phyloP scores from a whole-genome alignment of 441 rosid species.

The Croton setiger region DNA sequence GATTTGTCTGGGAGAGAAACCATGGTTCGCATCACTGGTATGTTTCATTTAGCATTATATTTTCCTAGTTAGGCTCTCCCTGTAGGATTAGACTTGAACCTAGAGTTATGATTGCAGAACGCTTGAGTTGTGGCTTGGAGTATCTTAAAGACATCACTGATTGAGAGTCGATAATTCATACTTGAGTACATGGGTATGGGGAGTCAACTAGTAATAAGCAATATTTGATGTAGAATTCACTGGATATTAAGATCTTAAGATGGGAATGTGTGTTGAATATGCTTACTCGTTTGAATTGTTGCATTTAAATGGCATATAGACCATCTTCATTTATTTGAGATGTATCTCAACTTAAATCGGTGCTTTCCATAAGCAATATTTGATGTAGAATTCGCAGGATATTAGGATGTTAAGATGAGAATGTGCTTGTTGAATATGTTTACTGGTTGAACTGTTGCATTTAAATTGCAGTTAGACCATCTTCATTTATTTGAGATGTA shows the following conservation, averaged over 20 bases:
- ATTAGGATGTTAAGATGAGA: too few relatives aligned
- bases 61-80: not conserved
- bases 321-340: not conserved
- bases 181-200: not conserved
- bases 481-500: not conserved
- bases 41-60: not conserved
- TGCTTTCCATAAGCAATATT: not conserved
- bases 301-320: not conserved
- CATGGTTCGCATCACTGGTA: constrained; percentile 75
- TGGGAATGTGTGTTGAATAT: not conserved
- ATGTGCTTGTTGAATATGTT: not conserved
- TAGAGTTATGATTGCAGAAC: too few relatives aligned
- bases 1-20: constrained; percentile 84
- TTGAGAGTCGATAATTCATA: not conserved
- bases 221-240: not conserved
- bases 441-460: not conserved
- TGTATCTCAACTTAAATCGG: not conserved
- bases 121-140: too few relatives aligned
- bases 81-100: too few relatives aligned
- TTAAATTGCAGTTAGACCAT: not conserved
- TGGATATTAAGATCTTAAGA: too few relatives aligned
- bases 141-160: too few relatives aligned
- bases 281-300: not conserved
- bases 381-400: too few relatives aligned
- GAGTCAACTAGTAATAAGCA: not conserved